Evolutionary conservation across 208 protist genomes (phyloP).

Genomic region (Wallacemonas rigidus): DNA sequence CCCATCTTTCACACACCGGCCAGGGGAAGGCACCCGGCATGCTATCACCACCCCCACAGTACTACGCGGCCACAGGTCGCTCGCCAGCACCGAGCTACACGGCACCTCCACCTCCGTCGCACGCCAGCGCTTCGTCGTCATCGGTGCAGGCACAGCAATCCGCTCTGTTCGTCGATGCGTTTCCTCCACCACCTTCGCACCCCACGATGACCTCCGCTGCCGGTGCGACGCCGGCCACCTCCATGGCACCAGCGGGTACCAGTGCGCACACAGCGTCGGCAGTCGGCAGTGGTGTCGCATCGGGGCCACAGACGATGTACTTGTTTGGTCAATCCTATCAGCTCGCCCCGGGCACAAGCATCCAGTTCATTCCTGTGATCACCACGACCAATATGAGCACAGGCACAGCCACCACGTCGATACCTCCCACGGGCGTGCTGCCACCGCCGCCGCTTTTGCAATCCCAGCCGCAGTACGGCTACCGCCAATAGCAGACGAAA

Average conservation of each 20-base stretch:
- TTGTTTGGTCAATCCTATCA: constrained; percentile 61
- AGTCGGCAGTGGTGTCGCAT: not conserved
- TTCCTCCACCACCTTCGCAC: constrained; percentile 33
- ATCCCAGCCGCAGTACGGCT: too few species aligned
- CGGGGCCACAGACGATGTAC: constrained; percentile 43
- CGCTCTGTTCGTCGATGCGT: not conserved
- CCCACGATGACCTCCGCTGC: constrained; percentile 12
- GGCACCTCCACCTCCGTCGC: too few species aligned
- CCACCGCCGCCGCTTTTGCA: too few species aligned
- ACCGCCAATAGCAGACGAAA: too few species aligned
- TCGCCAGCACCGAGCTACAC: too few species aligned
- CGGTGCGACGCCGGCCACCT: too few species aligned
- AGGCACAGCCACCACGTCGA: constrained; percentile 1
- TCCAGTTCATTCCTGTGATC: constrained; percentile 67
- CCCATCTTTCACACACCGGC: too few species aligned
- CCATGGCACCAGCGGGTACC: not conserved
- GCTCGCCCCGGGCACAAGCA: constrained; percentile 45
- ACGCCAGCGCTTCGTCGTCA: too few species aligned
- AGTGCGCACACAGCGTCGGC: not conserved
- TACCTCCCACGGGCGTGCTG: not conserved
- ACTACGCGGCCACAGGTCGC: not conserved
- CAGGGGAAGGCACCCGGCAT: not conserved
- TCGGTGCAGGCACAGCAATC: too few species aligned
- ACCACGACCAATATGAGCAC: constrained; percentile 23
- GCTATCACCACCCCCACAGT: constrained; percentile 5